Base-by-base conservation (phyloP, 116 monocot species). In the Trichopus zeylanicus region DNA sequence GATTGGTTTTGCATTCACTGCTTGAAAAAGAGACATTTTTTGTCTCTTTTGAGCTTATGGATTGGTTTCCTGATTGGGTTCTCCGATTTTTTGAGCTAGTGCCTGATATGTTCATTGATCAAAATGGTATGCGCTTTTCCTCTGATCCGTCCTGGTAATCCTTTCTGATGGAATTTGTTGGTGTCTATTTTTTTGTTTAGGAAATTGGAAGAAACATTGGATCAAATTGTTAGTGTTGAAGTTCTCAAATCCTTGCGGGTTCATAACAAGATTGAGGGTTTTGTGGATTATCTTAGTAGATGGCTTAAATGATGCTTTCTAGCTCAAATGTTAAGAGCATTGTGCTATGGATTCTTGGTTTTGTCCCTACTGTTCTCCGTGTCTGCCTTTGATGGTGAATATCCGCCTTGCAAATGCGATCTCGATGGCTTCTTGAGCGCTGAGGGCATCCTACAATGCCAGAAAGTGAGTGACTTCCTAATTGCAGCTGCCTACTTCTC, bases 401-500 rank as follows among this genome's bases (percentile, higher is more conserved):
- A 65, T 51, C 57, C 69, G 0, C 73, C 20, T 15, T 85, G 85
- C 67, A 65, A 71, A 32, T 85, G 85, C 48, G 73, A 80, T 28
- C 70, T 53, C 9, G 73, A 67, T 8, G 72, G 73, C 24, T 20
- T 67, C 22, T 76, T 69, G 76, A 79, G 62, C 30, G 5, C 55
- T 11, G 80, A 80, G 46, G 56, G 25, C 61, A 76, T 85, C 47
- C 67, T 71, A 18, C 64, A 64, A 12, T 73, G 68, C 65, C 80
- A 85, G 65, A 85, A 74, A 54, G 71, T 66, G 3, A 55, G 85
- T 65, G 85, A 85, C 53, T 75, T 74, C 37, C 51, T 85, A 53
- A 85, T 85, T 46, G 85, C 85, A 0, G 30, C 68, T 0, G 85
- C 85, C 39, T 85, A 85, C 71, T 85, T 85, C 71, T 85, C 85